A percentile compares a stretch with the other conserved stretches of the same genome.
Conservation (phyloP, 2,329 filamentous ascomycete species). For the Fusarium nodosum region DNA sequence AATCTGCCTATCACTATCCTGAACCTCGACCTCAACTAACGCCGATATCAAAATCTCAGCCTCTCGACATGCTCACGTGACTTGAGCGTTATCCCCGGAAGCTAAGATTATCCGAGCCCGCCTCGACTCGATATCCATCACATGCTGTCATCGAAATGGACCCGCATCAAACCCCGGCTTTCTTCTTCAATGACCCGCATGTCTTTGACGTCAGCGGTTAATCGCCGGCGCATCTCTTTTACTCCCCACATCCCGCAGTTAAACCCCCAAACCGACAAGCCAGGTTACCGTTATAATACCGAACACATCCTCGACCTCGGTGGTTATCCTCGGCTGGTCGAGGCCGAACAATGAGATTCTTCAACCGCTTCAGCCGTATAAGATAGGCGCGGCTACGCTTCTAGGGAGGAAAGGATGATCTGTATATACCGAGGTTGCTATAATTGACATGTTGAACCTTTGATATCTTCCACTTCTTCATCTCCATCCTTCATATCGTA, state of each 20-base stretch:
- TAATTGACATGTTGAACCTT: conserved; percentile 11
- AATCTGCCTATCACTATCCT: conserved; percentile 31
- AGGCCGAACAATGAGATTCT: conserved; percentile 35
- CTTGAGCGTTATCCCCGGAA: accelerated
- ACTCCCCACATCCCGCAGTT: conserved; percentile 20
- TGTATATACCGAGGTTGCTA: conserved; percentile 29
- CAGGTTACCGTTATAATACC: conserved; percentile 40
- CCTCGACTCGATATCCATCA: conserved; percentile 25
- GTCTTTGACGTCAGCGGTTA: conserved; percentile 50
- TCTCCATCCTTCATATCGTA: conserved; percentile 1
- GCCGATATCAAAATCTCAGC: conserved; percentile 48
- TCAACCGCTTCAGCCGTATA: conserved; percentile 41
- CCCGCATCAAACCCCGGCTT: conserved; percentile 15
- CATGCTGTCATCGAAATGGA: conserved; percentile 31
- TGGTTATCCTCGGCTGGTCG: conserved; percentile 50
- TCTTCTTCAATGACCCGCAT: conserved; percentile 2
- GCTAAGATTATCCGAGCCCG: conserved; percentile 17
- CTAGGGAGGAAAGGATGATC: conserved; percentile 5
- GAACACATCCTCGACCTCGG: conserved; percentile 34
- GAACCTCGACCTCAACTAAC: conserved; percentile 29
- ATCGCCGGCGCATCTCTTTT: conserved; percentile 38
- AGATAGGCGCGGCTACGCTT: conserved; percentile 19
- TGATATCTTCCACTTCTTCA: background rate
- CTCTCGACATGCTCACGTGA: conserved; percentile 41
- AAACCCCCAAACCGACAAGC: conserved; percentile 24